Evolutionary conservation across 345 rosid species (phyloP), one percentile per base, ranked within the genome.

Genomic region (Geranium brycei): DNA sequence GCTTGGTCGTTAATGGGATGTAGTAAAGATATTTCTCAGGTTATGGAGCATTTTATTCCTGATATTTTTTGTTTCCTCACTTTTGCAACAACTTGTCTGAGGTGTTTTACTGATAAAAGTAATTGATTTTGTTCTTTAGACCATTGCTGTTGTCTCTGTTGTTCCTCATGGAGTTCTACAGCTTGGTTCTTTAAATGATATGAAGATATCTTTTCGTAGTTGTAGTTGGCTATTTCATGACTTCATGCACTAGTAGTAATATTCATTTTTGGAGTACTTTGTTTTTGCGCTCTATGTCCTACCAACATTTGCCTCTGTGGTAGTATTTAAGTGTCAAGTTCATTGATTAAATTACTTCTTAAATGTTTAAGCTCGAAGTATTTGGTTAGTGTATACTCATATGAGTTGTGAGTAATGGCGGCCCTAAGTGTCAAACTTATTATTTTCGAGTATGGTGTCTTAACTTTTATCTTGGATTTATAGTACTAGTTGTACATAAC

Each of bases 131-230:
- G 53, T 11, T 11, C 31, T 66, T 69, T 80, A 88, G 98, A 85
- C 96, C 68, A 76, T 87, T 73, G 82, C 77, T 66, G 85, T 85
- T 58, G 80, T 85, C 31, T 83, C 96, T 74, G 87, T 83, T 70
- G 82, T 79, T 74, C 84, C 92, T 13, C 77, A 75, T 78, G 98
- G 95, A 75, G 95, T 91, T 70, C 78, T 88, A 62, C 98, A 91
- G 78, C 89, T 91, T 69, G 98, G 95, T 68, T 88, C 96, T 61
- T 75, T 81, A 62, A 70, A 65, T 69, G 77, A 84, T 67, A 96
- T 91, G 28, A 83, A 82, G 96, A 66, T 23, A 41, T 68, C 31
- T 69, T 7, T 0, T 35, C 1, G 5, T 4, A 35, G 75, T 62
- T 61, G 13, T 23, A 23, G 1, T 47, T 58, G 15, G 61, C 55